These are phyloP conservation scores for Penicillium cinerascens DNA, from an alignment of 495 filamentous ascomycete genomes.

Conservation along the genomic window DNA sequence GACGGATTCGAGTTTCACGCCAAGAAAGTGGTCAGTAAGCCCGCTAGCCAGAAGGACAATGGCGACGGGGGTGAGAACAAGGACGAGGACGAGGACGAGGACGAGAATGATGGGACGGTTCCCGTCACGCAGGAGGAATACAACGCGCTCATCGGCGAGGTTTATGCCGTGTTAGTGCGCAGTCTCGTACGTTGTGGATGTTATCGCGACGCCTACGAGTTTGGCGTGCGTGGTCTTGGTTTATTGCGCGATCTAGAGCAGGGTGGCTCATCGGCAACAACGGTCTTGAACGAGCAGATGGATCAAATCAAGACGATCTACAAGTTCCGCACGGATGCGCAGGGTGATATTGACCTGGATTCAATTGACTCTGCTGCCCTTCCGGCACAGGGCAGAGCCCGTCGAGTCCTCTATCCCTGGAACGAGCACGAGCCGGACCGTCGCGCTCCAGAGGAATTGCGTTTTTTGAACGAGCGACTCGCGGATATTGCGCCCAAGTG, in stretches of 20 bases:
- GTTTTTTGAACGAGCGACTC: slow-evolving; percentile 63
- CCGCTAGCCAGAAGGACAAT: slow-evolving; percentile 9
- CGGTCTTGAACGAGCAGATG: slow-evolving; percentile 27
- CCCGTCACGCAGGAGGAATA: slow-evolving; percentile 42
- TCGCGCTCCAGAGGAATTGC: slow-evolving; percentile 63
- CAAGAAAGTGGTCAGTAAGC: slow-evolving; percentile 13
- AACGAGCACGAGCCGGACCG: slow-evolving; percentile 86
- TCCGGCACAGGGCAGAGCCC: slow-evolving; percentile 70
- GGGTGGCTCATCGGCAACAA: slow-evolving; percentile 1
- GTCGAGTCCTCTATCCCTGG: slow-evolving; percentile 92
- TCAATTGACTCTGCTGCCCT: slow-evolving; percentile 48
- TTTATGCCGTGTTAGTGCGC: slow-evolving; percentile 46
- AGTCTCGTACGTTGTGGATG: slow-evolving; percentile 65
- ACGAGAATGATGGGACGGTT: slow-evolving; percentile 35
- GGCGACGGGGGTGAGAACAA: slow-evolving; percentile 12
- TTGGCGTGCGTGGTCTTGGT: slow-evolving; percentile 47
- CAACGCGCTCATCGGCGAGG: slow-evolving; percentile 34
- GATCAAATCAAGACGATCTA: slow-evolving; percentile 26
- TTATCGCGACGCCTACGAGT: slow-evolving; percentile 65
- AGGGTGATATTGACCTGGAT: slow-evolving; percentile 27
- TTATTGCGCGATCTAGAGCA: slow-evolving; percentile 31
- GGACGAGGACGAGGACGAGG: slow-evolving; percentile 26
- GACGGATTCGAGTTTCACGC: slow-evolving; percentile 46
- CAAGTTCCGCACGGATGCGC: slow-evolving; percentile 29
- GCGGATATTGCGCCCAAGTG: slow-evolving; percentile 60